phyloP scores from a whole-genome alignment of 192 early-diverging fungal genomes.

The Coemansia sp. region DNA sequence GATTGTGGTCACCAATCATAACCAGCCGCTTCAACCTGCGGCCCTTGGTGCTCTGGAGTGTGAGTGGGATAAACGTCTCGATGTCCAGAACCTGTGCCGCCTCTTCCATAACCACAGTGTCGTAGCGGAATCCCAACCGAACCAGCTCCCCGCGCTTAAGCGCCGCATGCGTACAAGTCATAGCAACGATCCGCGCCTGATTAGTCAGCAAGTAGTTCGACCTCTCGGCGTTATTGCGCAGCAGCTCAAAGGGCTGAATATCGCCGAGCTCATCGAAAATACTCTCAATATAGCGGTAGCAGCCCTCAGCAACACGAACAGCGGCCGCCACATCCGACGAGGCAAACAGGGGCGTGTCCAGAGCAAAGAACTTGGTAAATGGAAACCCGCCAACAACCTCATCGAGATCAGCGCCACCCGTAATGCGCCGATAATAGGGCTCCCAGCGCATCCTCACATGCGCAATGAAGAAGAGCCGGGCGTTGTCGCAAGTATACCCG shows the following conservation, averaged over 20 bases:
- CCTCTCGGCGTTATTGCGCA: constrained; percentile 74
- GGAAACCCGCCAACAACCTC: constrained; percentile 65
- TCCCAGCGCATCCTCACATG: constrained; percentile 80
- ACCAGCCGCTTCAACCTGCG: constrained; percentile 82
- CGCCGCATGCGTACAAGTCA: constrained; percentile 97
- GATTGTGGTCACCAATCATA: constrained; percentile 97
- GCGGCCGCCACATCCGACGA: constrained; percentile 57
- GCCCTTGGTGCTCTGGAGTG: constrained; percentile 66
- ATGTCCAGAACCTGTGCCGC: constrained; percentile 93
- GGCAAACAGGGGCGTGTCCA: constrained; percentile 67
- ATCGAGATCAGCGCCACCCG: background rate
- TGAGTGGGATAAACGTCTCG: constrained; percentile 90
- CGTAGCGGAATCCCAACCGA: constrained; percentile 90
- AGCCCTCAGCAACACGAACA: constrained; percentile 58
- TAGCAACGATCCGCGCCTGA: constrained; percentile 93
- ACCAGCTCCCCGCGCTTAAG: constrained; percentile 84
- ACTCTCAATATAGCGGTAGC: constrained; percentile 73
- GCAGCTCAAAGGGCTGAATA: constrained; percentile 91
- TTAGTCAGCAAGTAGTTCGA: constrained; percentile 91
- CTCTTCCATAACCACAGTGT: constrained; percentile 97
- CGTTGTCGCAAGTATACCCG: constrained; percentile 90
- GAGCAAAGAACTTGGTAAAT: constrained; percentile 74
- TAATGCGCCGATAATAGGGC: constrained; percentile 52
- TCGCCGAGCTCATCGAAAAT: constrained; percentile 89
- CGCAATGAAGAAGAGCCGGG: constrained; percentile 81